A percentile compares a stretch with the other conserved stretches of the same genome.
Evolutionary conservation across 139 green algal genomes (phyloP).

Genomic region (Chlamydomonas schloesseri): DNA sequence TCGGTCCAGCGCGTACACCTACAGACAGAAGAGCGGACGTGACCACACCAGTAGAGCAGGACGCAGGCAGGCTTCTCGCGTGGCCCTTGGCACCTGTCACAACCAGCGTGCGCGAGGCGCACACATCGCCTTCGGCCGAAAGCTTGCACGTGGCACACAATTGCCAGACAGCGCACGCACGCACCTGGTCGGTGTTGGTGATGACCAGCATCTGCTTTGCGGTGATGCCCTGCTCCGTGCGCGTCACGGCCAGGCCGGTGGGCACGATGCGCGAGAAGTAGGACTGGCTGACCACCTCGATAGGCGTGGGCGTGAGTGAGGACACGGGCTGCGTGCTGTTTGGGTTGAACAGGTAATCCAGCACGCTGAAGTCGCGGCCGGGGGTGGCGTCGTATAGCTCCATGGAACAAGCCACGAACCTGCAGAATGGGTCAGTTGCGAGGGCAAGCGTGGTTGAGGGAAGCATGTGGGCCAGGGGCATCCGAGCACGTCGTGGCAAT

Average conservation of each 20-base stretch:
- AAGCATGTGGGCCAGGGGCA: too few species aligned
- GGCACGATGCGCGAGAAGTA: slow-evolving; percentile 56
- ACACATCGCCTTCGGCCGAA: too few species aligned
- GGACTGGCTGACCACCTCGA: slow-evolving; percentile 66
- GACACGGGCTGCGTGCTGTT: slow-evolving; percentile 48
- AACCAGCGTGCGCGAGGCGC: too few species aligned
- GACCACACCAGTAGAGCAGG: too few species aligned
- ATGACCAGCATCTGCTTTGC: slow-evolving; percentile 88
- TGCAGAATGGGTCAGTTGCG: slow-evolving; percentile 10
- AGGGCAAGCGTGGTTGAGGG: too few species aligned
- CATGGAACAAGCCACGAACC: slow-evolving; percentile 67
- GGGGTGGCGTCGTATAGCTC: slow-evolving; percentile 88
- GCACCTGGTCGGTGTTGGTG: slow-evolving; percentile 79
- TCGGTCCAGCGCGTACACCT: slow-evolving; percentile 93
- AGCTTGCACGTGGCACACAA: too few species aligned
- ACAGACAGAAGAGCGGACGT: too few species aligned
- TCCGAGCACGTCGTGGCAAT: too few species aligned
- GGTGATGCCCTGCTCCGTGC: slow-evolving; percentile 87
- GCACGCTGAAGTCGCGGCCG: slow-evolving; percentile 52
- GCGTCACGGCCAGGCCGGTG: slow-evolving; percentile 65
- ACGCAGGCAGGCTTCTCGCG: too few species aligned
- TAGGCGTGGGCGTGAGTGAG: slow-evolving; percentile 62
- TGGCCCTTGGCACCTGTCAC: too few species aligned
- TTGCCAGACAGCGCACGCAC: not conserved
- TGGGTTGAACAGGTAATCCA: slow-evolving; percentile 71